Base-by-base conservation (phyloP, 2,329 filamentous ascomycete species). In the Neurospora crassa region DNA sequence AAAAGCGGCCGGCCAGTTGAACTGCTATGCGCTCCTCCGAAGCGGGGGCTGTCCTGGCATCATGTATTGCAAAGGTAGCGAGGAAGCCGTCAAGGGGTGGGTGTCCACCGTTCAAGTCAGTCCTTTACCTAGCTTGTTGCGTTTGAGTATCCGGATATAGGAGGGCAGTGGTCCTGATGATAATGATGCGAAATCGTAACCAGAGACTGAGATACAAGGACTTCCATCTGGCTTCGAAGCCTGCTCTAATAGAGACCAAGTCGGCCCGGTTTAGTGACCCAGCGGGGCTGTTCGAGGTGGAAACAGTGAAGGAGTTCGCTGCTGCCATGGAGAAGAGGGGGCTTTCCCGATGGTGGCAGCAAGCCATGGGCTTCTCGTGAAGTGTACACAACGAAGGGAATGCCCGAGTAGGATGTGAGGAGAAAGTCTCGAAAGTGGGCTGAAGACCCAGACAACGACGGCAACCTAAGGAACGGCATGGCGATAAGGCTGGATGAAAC, bases 171-270 rank as follows among this genome's bases (percentile, higher is more conserved):
- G 29, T 43, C 18, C 41, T 73, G 34, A 74, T 68, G 16, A 18
- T 14, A 0, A 20, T 8, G 1, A 37, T n/a, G 24, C 3, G 37
- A 7, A 70, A 40, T 14, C n/a, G n/a, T 34, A 18, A 43, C 20
- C 87, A 91, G 71, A 84, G 84, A 37, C 79, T 93, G 59, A 84
- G 89, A 7, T 93, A 93, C 80, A 93, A 93, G 75, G 90, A 93
- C 78, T 93, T 90, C 70, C 88, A 91, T 73, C 85, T 92, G 67
- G 86, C 85, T 8, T 82, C 81, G 18, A 85, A 87, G 74, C 87
- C 88, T 11, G 84, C 78, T 3, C 74, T 74, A 4, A 75, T 77
- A 34, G 71, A 69, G 43, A 53, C 72, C 8, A 47, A 67, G 1
- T 70, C 76, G 10, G 40, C 53, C 12, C 11, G 68, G 12, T 2